phyloP scores from a whole-genome alignment of 2,329 filamentous ascomycete genomes.

The Penicillium hordei region DNA sequence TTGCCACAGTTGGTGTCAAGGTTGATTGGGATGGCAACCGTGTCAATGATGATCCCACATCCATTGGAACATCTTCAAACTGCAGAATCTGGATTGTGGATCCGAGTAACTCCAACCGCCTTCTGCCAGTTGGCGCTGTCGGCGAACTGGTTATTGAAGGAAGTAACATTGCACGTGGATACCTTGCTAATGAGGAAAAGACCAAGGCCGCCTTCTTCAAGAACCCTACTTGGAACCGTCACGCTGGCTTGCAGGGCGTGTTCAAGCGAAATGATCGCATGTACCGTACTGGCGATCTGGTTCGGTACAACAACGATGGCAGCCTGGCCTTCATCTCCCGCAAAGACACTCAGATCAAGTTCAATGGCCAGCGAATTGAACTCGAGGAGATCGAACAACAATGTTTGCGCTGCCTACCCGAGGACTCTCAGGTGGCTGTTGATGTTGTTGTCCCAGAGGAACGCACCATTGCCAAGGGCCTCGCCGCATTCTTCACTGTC shows the following conservation, averaged over 20 bases:
- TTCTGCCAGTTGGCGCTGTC: slow-evolving; percentile 47
- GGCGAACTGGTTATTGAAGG: slow-evolving; percentile 52
- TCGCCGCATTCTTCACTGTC: slow-evolving; percentile 39
- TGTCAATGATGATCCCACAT: slow-evolving; percentile 31
- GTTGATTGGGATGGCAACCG: slow-evolving; percentile 31
- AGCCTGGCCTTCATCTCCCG: slow-evolving; percentile 36
- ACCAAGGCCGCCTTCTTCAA: slow-evolving; percentile 38
- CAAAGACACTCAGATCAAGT: slow-evolving; percentile 39
- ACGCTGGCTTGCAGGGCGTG: slow-evolving; percentile 20
- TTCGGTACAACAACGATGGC: slow-evolving; percentile 38
- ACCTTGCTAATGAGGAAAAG: slow-evolving; percentile 41
- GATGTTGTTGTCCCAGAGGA: slow-evolving; percentile 40
- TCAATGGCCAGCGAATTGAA: slow-evolving; percentile 49
- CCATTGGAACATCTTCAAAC: slow-evolving; percentile 38
- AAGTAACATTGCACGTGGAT: slow-evolving; percentile 47
- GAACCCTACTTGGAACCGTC: slow-evolving; percentile 33
- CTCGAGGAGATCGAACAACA: slow-evolving; percentile 49
- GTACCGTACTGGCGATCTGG: slow-evolving; percentile 42
- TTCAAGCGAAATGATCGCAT: slow-evolving; percentile 32
- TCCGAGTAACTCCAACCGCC: slow-evolving; percentile 35
- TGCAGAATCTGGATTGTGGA: slow-evolving; percentile 44
- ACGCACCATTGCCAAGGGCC: slow-evolving; percentile 32
- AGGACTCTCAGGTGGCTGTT: slow-evolving; percentile 44
- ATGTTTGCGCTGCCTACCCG: slow-evolving; percentile 37
- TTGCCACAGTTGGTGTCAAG: slow-evolving; percentile 35